Conservation (phyloP, 1,139 yeast genomes). For the Geotrichum fermentans region DNA sequence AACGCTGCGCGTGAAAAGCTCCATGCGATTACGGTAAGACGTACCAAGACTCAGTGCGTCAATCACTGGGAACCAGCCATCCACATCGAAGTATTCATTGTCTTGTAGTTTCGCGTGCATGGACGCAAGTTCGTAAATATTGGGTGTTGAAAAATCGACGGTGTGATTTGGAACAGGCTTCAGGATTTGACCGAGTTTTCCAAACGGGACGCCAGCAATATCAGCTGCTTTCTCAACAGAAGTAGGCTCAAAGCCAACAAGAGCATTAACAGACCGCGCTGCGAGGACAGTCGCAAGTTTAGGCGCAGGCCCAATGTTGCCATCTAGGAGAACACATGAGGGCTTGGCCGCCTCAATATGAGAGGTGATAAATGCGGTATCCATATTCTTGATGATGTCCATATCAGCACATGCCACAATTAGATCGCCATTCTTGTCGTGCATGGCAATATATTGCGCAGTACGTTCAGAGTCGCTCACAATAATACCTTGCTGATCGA, state of each 20-base stretch:
- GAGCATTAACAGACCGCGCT: constrained; percentile 26
- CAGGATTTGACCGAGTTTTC: constrained; percentile 14
- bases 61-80: constrained; percentile 68
- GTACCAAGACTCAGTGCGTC: constrained; percentile 57
- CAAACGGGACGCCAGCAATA: constrained; percentile 29
- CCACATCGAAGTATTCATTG: constrained; percentile 54
- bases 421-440: constrained; percentile 57
- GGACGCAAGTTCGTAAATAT: constrained; percentile 53
- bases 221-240: constrained; percentile 55
- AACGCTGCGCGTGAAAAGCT: constrained; percentile 31
- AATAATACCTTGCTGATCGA: constrained; percentile 45
- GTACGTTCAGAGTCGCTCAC: constrained; percentile 40
- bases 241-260: constrained; percentile 69
- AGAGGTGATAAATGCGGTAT: constrained; percentile 41
- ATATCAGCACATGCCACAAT: constrained; percentile 81
- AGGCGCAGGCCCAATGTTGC: constrained; percentile 52
- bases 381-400: constrained; percentile 57
- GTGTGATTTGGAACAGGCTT: constrained; percentile 37
- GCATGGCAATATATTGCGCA: constrained; percentile 71
- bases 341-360: constrained; percentile 30
- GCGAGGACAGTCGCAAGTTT: constrained; percentile 41
- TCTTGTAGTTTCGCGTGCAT: constrained; percentile 49
- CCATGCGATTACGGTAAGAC: constrained; percentile 43
- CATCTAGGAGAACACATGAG: constrained; percentile 56
- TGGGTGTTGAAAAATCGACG: constrained; percentile 59